phyloP scores from a whole-genome alignment of 441 rosid species.

The Arabidopsis hybrid region DNA sequence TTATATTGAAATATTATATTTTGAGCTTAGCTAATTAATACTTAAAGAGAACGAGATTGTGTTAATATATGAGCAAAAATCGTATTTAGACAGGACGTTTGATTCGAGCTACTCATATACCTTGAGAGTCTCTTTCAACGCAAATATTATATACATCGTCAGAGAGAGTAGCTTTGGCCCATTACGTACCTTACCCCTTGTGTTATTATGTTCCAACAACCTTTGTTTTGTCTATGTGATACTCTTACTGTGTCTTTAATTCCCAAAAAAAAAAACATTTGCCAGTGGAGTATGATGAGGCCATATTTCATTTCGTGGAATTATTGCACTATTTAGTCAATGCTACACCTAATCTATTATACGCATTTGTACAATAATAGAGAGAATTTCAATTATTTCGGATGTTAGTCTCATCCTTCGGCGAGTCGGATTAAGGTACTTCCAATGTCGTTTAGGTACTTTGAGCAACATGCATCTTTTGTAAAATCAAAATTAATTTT shows the following conservation, averaged over 20 bases:
- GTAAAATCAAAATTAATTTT: background rate
- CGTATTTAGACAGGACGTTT: too few species aligned
- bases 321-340: constrained; percentile 4
- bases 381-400: too few species aligned
- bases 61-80: too few species aligned
- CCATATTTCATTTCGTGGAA: background rate
- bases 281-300: background rate
- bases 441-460: background rate
- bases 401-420: background rate
- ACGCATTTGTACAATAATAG: background rate
- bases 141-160: too few species aligned
- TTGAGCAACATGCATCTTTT: background rate
- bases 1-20: constrained; percentile 23
- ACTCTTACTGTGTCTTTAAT: background rate
- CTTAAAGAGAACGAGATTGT: too few species aligned
- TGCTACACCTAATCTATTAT: background rate
- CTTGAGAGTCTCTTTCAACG: too few species aligned
- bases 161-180: too few species aligned
- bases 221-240: too few species aligned
- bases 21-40: constrained; percentile 7
- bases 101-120: too few species aligned
- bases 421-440: background rate
- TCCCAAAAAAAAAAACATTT: background rate
- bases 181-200: too few species aligned
- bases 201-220: too few species aligned